phyloP scores from a whole-genome alignment of 2,329 filamentous ascomycete genomes.

The Camillea tinctor region DNA sequence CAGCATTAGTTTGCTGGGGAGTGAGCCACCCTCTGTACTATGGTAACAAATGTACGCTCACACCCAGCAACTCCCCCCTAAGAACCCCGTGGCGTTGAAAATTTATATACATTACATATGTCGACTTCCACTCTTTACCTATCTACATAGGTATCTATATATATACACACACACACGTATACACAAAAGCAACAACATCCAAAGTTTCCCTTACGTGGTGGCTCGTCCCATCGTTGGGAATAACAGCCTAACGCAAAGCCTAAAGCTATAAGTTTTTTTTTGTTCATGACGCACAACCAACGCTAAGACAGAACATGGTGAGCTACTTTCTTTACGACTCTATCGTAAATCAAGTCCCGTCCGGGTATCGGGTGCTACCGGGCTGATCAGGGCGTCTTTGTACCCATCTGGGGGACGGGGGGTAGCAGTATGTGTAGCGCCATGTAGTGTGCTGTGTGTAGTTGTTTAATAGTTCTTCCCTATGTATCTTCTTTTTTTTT shows the following conservation, averaged over 20 bases:
- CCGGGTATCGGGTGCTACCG: background rate
- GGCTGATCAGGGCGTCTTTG: background rate
- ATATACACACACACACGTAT: too few species aligned
- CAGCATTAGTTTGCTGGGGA: background rate
- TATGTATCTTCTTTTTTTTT: background rate
- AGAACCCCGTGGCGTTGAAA: background rate
- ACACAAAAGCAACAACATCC: too few species aligned
- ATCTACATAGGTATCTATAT: too few species aligned
- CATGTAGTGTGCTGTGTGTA: too few species aligned
- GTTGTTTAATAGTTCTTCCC: background rate
- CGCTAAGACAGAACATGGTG: background rate
- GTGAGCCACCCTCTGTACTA: background rate
- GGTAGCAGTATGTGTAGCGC: background rate
- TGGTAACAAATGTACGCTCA: background rate
- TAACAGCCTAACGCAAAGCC: too few species aligned
- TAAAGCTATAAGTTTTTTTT: too few species aligned
- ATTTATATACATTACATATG: background rate
- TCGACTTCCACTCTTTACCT: too few species aligned
- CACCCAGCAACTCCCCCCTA: background rate
- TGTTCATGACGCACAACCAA: background rate
- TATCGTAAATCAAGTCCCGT: background rate
- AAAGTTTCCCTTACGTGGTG: too few species aligned
- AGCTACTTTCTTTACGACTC: background rate
- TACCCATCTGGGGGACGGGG: background rate
- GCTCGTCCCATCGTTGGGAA: too few species aligned